Evolutionary conservation across 192 early-diverging fungal species (phyloP).

Genomic region (Geranomyces michiganensis): DNA sequence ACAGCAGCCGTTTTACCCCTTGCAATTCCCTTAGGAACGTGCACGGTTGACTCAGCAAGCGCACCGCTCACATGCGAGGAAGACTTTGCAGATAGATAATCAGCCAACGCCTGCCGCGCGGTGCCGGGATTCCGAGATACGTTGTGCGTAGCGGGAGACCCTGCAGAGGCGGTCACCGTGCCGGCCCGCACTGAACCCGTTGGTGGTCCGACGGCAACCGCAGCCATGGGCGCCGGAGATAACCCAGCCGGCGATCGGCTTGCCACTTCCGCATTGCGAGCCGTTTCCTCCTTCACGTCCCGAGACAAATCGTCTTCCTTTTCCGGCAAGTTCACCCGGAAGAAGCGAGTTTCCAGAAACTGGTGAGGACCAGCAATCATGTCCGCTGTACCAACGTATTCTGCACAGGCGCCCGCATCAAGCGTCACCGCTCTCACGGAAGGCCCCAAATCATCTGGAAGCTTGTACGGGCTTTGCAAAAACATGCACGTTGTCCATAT

Average conservation of each 20-base stretch:
- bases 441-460: not conserved
- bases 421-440: not conserved
- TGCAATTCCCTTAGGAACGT: too few relatives aligned
- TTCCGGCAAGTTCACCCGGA: not conserved
- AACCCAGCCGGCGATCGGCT: too few relatives aligned
- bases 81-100: constrained; percentile 4
- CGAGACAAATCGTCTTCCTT: not conserved
- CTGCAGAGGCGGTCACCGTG: too few relatives aligned
- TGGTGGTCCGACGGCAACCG: too few relatives aligned
- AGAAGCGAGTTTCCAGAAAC: constrained; percentile 3
- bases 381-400: constrained; percentile 4
- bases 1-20: too few relatives aligned
- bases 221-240: too few relatives aligned
- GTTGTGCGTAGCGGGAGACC: not conserved
- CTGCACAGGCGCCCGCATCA: not conserved
- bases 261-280: not conserved
- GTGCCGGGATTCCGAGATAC: not conserved
- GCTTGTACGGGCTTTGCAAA: not conserved
- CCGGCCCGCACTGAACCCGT: too few relatives aligned
- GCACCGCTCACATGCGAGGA: not conserved
- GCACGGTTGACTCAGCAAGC: not conserved
- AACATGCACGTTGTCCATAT: constrained; percentile 18
- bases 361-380: constrained; percentile 6
- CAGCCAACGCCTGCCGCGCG: not conserved
- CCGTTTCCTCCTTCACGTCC: constrained; percentile 3